Conservation (phyloP, 495 filamentous ascomycete species). For the Platismatia glauca region DNA sequence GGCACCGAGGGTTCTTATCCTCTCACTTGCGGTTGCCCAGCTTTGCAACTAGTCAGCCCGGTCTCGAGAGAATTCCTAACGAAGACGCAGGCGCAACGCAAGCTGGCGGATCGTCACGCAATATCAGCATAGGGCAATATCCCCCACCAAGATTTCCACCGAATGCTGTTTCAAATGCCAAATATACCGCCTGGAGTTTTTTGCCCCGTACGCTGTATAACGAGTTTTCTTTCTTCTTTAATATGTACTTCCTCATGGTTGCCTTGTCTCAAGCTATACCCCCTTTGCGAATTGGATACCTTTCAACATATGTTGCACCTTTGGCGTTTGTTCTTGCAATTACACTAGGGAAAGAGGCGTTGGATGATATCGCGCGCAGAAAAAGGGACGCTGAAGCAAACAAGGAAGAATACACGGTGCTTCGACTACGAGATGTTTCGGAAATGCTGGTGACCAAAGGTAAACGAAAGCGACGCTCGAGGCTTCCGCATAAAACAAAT, state of each 20-base stretch:
- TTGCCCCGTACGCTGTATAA: constrained; percentile 91
- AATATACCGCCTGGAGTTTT: constrained; percentile 95
- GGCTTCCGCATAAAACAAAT: constrained; percentile 11
- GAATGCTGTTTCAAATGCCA: constrained; percentile 91
- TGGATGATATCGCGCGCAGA: constrained; percentile 82
- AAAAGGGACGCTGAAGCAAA: constrained; percentile 89
- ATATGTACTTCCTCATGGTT: constrained; percentile 95
- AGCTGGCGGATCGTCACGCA: constrained; percentile 17
- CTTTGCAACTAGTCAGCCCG: constrained; percentile 38
- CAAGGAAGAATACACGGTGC: constrained; percentile 75
- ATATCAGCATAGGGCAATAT: constrained; percentile 31
- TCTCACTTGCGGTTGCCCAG: constrained; percentile 41
- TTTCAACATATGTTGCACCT: constrained; percentile 89
- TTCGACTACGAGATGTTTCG: constrained; percentile 52
- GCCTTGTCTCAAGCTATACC: constrained; percentile 90
- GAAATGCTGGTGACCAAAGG: constrained; percentile 26
- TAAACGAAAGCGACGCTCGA: constrained; percentile 16
- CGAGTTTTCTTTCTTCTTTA: constrained; percentile 99
- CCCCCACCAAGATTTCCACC: constrained; percentile 51
- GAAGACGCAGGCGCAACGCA: constrained; percentile 4
- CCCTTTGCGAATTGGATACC: constrained; percentile 80
- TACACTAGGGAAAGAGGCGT: constrained; percentile 90
- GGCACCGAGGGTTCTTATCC: constrained; percentile 9
- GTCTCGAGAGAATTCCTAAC: neutral
- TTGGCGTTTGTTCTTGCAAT: constrained; percentile 85